Evolutionary conservation across 768 basidiomycete species (phyloP), one percentile per base, ranked within the genome.

Genomic region (Lanmaoa pseudosensibilis): DNA sequence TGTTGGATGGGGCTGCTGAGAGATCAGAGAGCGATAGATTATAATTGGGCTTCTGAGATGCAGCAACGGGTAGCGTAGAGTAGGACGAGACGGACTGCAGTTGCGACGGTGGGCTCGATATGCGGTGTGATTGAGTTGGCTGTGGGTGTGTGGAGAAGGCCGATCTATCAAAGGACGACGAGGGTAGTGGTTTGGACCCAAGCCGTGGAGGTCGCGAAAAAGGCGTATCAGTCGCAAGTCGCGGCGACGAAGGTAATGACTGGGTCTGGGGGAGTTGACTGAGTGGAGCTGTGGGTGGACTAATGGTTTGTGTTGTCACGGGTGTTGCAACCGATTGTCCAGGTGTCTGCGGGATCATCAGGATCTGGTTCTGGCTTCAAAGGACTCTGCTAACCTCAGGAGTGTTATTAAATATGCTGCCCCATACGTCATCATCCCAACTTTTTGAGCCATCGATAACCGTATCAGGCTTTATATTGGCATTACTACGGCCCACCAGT

Each of bases 381-480:
- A 41, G 1, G 11, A 10, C 13, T 38, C 39, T 27, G n/a, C 57
- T 57, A 15, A 70, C 72, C 65, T 72, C 70, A 2, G 59, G 56
- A 25, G 77, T 70, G 46, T 72, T 74, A 47, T 77, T 80, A 51
- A 92, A 81, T 46, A 93, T 90, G 55, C 82, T 88, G 7, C 87
- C 89, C 92, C 92, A 94, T 2, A 89, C 83, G 58, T 92, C 89
- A 54, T 92, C 90, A 59, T 90, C 90, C 90, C 88, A 91, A 40
- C 79, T 75, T 34, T 74, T 72, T 13, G 74, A 68, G 16, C 62
- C 64, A 36, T 80, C 74, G 63, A 59, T 67, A 51, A 67, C 65
- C 2, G 51, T 75, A 53, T 83, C 79, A 3, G 80, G 69, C 66
- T 82, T 83, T 47, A 78, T 75, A 9, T 74, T 70, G 13, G 74